Evolutionary conservation across 1,139 yeast genomes (phyloP).

Genomic region (Yamadazyma atmosphaerica): DNA sequence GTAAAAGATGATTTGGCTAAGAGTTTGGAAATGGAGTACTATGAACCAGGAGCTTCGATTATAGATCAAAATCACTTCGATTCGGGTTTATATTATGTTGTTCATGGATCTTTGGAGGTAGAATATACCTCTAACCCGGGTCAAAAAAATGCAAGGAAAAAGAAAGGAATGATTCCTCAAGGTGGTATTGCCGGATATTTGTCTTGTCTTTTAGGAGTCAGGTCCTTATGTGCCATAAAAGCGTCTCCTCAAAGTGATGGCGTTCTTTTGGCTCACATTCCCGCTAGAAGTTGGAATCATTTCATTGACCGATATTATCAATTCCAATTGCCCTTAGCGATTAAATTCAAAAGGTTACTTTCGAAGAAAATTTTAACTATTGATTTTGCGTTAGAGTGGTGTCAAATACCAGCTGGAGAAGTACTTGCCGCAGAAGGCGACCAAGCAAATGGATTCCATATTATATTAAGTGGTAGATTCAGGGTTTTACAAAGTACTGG

Average conservation of each 20-base stretch:
- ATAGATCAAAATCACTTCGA: constrained; percentile 65
- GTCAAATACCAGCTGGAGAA: constrained; percentile 84
- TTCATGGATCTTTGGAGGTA: constrained; percentile 75
- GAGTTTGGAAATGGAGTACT: constrained; percentile 55
- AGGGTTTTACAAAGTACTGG: constrained; percentile 50
- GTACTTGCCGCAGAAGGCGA: constrained; percentile 80
- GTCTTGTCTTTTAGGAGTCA: constrained; percentile 76
- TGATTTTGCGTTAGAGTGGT: constrained; percentile 95
- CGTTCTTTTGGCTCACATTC: constrained; percentile 69
- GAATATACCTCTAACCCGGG: constrained; percentile 18
- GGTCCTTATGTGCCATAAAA: constrained; percentile 70
- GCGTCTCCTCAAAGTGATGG: constrained; percentile 59
- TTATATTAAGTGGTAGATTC: constrained; percentile 86
- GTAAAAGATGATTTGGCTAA: constrained; percentile 67
- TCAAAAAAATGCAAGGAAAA: constrained; percentile 15
- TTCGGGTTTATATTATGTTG: constrained; percentile 76
- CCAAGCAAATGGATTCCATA: constrained; percentile 87
- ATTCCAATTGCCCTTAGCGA: constrained; percentile 76
- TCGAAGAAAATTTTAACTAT: constrained; percentile 69
- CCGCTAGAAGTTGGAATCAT: constrained; percentile 61
- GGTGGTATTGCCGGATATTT: constrained; percentile 92
- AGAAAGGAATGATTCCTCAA: constrained; percentile 58
- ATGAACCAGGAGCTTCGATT: constrained; percentile 54
- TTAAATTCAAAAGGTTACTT: constrained; percentile 62
- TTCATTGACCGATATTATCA: constrained; percentile 76